Base-by-base conservation (phyloP, 768 basidiomycete species). In the Pisolithus sp. region DNA sequence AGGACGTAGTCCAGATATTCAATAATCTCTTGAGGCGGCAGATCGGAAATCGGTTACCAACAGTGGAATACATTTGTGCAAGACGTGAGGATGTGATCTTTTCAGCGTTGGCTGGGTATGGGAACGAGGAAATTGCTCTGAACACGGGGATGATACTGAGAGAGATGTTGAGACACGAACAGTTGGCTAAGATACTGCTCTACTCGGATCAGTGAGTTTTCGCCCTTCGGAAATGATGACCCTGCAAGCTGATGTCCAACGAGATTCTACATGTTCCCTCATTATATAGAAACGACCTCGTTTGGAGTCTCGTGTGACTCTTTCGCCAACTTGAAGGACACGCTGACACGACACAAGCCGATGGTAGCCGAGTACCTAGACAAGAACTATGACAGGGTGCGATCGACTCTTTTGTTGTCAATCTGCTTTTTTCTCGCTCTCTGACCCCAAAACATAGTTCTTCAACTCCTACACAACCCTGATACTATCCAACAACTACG, bases 281-380 rank as follows among this genome's bases (percentile, higher is more conserved):
- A 90, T 63, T 94, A 93, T 69, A 97, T 99, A 62, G 96, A 99
- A 73, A 86, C 88, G 26, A 95, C 94, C 4, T 96, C 94, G 18
- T 99, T 99, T 63, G 95, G 96, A 7, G 92, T 97, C 54, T 97
- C 95, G 0, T 97, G 94, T 58, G 96, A 98, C 66, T 95, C 95
- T 4, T 96, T 96, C 61, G 89, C 91, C 15, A 98, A 96, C 67
- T 78, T 98, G 67, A 98, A 97, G 77, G 96, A 98, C 71, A 94
- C 91, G 5, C 75, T 99, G 36, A 98, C 96, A 23, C 80, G 91
- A 56, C 96, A 99, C 69, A 99, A 98, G 67, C 81, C 92, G 5
- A 97, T 99, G 92, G 96, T 98, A 1, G 94, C 95, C 0, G 86
- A 90, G 54, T 99, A 93, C 66, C 78, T 99, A 7, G 96, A 98